phyloP scores from a whole-genome alignment of 2,329 filamentous ascomycete species.

The Colletotrichum sidae region DNA sequence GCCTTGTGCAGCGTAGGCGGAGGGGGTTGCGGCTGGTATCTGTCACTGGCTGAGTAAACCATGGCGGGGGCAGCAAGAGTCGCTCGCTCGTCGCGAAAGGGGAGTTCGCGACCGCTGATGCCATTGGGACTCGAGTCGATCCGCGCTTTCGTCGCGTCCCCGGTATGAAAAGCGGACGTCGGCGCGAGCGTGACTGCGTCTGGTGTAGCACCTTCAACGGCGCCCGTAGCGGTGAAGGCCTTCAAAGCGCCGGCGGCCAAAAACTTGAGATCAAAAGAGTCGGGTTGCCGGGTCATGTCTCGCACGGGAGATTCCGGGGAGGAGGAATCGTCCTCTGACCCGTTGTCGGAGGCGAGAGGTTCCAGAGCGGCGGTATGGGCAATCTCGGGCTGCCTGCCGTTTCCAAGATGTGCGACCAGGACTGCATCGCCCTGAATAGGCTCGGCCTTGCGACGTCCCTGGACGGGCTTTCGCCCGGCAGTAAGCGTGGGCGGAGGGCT shows the following conservation, averaged over 20 bases:
- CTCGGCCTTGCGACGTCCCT: constrained; percentile 64
- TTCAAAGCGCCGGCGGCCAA: constrained; percentile 48
- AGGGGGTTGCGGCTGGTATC: constrained; percentile 15
- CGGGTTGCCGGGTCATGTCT: constrained; percentile 21
- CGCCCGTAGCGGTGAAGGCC: constrained; percentile 38
- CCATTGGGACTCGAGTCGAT: constrained; percentile 3
- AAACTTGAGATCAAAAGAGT: constrained; percentile 44
- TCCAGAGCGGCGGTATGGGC: constrained; percentile 66
- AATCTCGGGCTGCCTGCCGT: constrained; percentile 73
- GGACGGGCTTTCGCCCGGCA: constrained; percentile 59
- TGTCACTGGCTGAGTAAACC: constrained; percentile 25
- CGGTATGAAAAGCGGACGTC: constrained; percentile 10
- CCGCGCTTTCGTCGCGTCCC: constrained; percentile 9
- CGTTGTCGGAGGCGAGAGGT: constrained; percentile 56
- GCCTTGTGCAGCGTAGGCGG: constrained; percentile 13
- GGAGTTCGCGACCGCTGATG: constrained; percentile 46
- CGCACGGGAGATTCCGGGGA: constrained; percentile 32
- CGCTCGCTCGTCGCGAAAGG: constrained; percentile 48
- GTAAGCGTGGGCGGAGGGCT: constrained; percentile 58
- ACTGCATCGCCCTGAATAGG: constrained; percentile 74
- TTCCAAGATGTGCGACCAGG: constrained; percentile 73
- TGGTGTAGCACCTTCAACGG: constrained; percentile 31
- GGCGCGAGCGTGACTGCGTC: constrained; percentile 38
- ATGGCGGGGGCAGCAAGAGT: constrained; percentile 29
- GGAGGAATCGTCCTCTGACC: constrained; percentile 34